Base-by-base conservation (phyloP, 1,284 basidiomycete species). In the Tilletia horrida region DNA sequence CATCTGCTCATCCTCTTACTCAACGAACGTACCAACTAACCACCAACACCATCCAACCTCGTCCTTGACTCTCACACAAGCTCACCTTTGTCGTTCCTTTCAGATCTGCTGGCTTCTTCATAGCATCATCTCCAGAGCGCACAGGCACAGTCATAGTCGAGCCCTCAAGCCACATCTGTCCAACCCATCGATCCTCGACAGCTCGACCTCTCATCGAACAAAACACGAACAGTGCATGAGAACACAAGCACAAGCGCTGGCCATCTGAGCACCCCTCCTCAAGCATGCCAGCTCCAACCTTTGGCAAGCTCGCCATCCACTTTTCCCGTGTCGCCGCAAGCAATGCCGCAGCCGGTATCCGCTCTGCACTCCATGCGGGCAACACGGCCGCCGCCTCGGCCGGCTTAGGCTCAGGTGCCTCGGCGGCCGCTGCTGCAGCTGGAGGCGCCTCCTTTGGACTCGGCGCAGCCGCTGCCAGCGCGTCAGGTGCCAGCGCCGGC, bases 281-380 rank as follows among this genome's bases (percentile, higher is more conserved):
- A 48, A 59, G 21, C 55, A 59, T 59, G 55, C 55, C 55, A 25
- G 55, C 27, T 18, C 55, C 55, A 18, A 59, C 27, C 29, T 18
- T 59, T 14, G 31, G 55, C 27, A 59, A 59, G 55, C 27, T 59
- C 29, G 55, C 55, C 29, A 18, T 35, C 7, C 55, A 59, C 29
- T 35, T 59, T 8, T 59, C 55, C n/a, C 55, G 55, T 21, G 29
- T 59, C 31, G 55, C 55, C 7, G 55, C 31, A 25, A 59, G 31
- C 55, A 59, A 35, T 35, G 55, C 55, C 11, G 55, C 55, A 18
- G 55, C 55, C 9, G 55, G 55, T 9, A 59, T 59, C 31, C 25
- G 55, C 6, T 59, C 55, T 25, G 55, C 55, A 3, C 55, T 59
- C 16, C 55, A 59, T 21, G 27, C 55, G 3, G 55, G 55, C 16